Evolutionary conservation across 768 basidiomycete species (phyloP), one percentile per base, ranked within the genome.

Genomic region (Lactarius trivialis): DNA sequence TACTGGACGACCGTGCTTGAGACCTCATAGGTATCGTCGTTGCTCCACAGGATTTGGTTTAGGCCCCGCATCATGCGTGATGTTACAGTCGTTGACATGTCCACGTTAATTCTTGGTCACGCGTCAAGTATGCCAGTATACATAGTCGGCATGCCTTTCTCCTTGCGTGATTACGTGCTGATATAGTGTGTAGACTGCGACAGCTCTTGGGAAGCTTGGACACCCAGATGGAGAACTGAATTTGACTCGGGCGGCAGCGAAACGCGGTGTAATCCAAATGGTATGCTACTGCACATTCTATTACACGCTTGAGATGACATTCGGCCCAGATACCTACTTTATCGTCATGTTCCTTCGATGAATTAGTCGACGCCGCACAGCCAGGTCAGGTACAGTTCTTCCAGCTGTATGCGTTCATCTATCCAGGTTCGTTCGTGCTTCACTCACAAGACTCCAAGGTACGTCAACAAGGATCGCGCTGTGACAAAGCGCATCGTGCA

Each of bases 191-290:
- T 36, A 86, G 78, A 81, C 85, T n/a, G 92, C 92, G 0, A 93
- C 93, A 5, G 92, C 90, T 3, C 80, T 93, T 3, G 92, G 94
- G 60, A 98, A 96, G 76, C 85, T 99, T 1, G 93, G 96, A 2
- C 94, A 98, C 71, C 93, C 94, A 0, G 92, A 97, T 63, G 96
- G 96, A 9, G 96, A 98, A 75, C 79, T 96, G 21, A 92, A 88
- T 69, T 72, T 98, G 28, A 98, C 96, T 1, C 79, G 87, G 68
- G 94, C 93, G 0, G 96, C 92, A 0, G 93, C 83, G 0, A 90
- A 90, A 70, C 84, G 86, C 62, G 82, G 81, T 9, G 73, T 89
- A 53, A 89, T 89, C 55, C 88, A 89, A 65, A 89, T 89, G 88
- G 86, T 84, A 28, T 53, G 64, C 48, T 21, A 28, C 21, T 24